Conservation (phyloP, 768 basidiomycete genomes). For the Tricholoma sp. region DNA sequence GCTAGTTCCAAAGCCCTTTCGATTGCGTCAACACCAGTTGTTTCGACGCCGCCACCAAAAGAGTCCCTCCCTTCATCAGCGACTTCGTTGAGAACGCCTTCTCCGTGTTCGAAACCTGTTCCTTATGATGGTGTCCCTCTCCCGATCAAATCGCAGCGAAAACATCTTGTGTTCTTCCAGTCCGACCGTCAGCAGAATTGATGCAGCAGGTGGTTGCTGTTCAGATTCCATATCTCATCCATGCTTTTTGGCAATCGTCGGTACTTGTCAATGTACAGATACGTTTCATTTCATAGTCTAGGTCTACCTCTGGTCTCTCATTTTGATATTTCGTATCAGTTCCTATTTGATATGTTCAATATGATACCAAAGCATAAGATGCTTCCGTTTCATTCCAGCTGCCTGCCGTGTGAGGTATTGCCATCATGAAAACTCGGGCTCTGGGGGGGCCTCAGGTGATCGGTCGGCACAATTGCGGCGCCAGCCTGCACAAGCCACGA, state of each 20-base stretch:
- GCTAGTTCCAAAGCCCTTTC: background rate
- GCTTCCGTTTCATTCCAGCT: no score
- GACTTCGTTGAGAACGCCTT: background rate
- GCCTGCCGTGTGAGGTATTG: no score
- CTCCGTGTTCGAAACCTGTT: background rate
- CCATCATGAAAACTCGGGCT: no score
- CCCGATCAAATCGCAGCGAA: conserved; percentile 21
- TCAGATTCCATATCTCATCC: background rate
- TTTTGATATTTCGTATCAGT: background rate
- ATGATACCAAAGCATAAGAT: no score
- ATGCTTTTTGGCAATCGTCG: background rate
- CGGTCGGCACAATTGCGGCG: no score
- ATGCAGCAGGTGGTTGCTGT: background rate
- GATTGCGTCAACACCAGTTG: background rate
- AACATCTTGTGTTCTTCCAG: conserved; percentile 15
- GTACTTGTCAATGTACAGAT: background rate
- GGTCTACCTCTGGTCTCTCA: background rate
- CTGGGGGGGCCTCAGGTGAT: no score
- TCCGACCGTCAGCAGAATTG: background rate
- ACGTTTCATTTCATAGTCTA: background rate
- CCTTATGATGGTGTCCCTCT: conserved; percentile 15
- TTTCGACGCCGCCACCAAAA: background rate
- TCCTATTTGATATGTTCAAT: no score
- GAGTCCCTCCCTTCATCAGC: background rate
- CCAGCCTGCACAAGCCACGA: no score